Evolutionary conservation across 768 basidiomycete genomes (phyloP), one percentile per base, ranked within the genome.

Genomic region (Mycena amicta): DNA sequence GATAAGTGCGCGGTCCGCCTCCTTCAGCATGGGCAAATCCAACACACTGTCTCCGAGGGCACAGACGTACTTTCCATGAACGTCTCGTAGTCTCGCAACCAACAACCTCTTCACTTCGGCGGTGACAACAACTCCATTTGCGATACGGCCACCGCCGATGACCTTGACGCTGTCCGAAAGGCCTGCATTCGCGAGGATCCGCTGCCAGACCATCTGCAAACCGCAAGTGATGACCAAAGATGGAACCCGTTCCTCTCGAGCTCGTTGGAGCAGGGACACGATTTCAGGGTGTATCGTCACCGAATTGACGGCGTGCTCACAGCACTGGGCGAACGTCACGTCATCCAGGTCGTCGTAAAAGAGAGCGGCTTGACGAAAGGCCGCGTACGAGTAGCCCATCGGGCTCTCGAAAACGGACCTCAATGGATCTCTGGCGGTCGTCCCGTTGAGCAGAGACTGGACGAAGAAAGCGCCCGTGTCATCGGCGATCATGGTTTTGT

Each of bases 11-110:
- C 53, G 50, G 54, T 62, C 56, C 25, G 66, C 68, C 55, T 62
- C 65, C 50, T 61, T 61, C 53, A 69, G 39, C 68, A 69, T 69
- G 6, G 62, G 62, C 39, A 69, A 25, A 55, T 69, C 68, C 33
- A 69, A 50, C 12, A 45, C 45, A 45, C 68, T 69, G 53, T 69
- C 68, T 25, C 68, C 68, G 50, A 69, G 67, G 18, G 61, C 68
- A 18, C 60, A 64, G 43, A 65, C 66, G 59, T 52, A 59, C 51
- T 53, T 62, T 13, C 53, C 41, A 50, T 69, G 65, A 2, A 47
- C 39, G 28, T 66, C 54, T 52, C 55, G 55, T 45, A 69, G 26
- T 6, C 65, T 62, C 8, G 64, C 51, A 20, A 67, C 65, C 31
- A 69, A 30, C 6, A 57, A 31, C 27, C 59, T 55, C 40, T 69